These are phyloP conservation scores for Vigna trinervia DNA, from an alignment of 306 rosid species.

Conservation along the genomic window DNA sequence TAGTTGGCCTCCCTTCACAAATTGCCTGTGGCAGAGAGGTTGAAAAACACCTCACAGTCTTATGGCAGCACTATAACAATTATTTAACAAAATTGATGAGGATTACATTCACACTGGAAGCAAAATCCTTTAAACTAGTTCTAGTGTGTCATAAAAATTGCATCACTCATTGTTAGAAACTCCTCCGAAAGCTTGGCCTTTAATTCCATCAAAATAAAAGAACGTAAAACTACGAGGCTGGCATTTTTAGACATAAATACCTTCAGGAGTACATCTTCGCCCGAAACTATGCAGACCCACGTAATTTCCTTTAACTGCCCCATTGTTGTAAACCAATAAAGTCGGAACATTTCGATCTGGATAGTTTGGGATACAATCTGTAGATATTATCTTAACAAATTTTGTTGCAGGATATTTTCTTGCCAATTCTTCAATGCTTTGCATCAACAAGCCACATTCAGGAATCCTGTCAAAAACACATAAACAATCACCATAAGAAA, in stretches of 20 bases:
- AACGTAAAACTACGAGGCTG: not conserved
- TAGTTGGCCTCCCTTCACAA: not conserved
- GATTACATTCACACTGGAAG: not conserved
- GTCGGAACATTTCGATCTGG: slow-evolving; percentile 91
- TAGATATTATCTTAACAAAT: slow-evolving; percentile 91
- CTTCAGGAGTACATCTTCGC: slow-evolving; percentile 93
- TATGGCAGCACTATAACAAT: not conserved
- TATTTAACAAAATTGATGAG: not conserved
- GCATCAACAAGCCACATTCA: slow-evolving; percentile 86
- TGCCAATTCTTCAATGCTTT: slow-evolving; percentile 85
- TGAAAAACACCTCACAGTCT: not conserved
- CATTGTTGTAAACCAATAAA: slow-evolving; percentile 86
- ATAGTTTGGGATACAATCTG: slow-evolving; percentile 96
- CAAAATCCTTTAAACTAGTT: not conserved
- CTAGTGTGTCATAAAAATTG: not conserved
- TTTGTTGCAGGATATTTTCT: slow-evolving; percentile 86
- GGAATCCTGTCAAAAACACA: slow-evolving; percentile 58
- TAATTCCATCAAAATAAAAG: slow-evolving; percentile 16
- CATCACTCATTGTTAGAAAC: not conserved
- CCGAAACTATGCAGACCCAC: slow-evolving; percentile 86
- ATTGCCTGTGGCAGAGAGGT: not conserved
- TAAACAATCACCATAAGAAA: slow-evolving; percentile 24
- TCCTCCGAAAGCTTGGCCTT: not conserved
- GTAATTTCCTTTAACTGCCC: slow-evolving; percentile 88
- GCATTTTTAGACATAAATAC: slow-evolving; percentile 50